These are phyloP conservation scores for Biscutella laevigata DNA, from an alignment of 441 rosid genomes.

Conservation along the genomic window DNA sequence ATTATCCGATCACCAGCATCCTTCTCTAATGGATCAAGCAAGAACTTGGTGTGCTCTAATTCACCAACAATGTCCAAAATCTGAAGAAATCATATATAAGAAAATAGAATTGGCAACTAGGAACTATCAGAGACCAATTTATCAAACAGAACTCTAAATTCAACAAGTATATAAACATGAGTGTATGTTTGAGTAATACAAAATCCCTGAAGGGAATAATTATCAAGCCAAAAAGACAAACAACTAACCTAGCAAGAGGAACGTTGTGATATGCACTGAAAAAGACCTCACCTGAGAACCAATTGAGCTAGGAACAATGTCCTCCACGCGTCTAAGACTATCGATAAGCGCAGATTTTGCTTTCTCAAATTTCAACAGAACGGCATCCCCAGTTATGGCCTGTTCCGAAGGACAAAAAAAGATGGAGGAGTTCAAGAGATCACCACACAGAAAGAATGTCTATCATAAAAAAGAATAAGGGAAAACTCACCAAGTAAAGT, in stretches of 20 bases:
- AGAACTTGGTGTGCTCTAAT: slow-evolving; percentile 53
- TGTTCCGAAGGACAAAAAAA: no score
- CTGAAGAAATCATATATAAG: slow-evolving; percentile 35
- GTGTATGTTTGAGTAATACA: no score
- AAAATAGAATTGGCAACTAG: slow-evolving; percentile 13
- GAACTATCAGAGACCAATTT: background rate
- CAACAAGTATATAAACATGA: no score
- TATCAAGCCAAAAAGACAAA: no score
- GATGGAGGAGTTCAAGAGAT: no score
- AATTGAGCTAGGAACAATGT: slow-evolving; percentile 84
- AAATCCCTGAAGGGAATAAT: background rate
- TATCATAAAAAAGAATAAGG: no score
- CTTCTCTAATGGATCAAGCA: slow-evolving; percentile 69
- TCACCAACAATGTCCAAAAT: slow-evolving; percentile 74
- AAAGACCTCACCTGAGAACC: slow-evolving; percentile 62
- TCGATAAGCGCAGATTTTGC: slow-evolving; percentile 63
- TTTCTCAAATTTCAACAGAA: slow-evolving; percentile 79
- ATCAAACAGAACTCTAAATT: background rate
- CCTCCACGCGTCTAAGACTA: slow-evolving; percentile 87
- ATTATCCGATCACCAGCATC: slow-evolving; percentile 92
- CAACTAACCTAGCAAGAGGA: no score
- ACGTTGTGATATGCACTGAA: no score
- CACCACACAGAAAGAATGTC: no score
- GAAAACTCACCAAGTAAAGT: slow-evolving; percentile 11
- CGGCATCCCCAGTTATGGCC: slow-evolving; percentile 97